Conservation (phyloP, 495 filamentous ascomycete species). For the Penicillium canariense region DNA sequence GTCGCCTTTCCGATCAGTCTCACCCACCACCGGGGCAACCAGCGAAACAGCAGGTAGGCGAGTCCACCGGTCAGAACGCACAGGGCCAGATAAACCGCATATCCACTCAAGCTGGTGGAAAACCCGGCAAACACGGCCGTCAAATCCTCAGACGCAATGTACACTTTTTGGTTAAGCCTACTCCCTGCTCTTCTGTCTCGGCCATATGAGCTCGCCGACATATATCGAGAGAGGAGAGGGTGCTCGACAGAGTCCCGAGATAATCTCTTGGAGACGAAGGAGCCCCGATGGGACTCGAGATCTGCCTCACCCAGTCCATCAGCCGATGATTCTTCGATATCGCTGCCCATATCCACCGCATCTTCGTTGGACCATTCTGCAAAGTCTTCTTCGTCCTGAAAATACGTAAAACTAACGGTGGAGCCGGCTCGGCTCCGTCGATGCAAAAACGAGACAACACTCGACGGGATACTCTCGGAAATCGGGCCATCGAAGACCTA, state of each 20-base stretch:
- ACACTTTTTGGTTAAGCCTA: slow-evolving; percentile 79
- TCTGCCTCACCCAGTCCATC: slow-evolving; percentile 31
- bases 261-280: slow-evolving; percentile 48
- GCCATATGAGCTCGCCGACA: slow-evolving; percentile 55
- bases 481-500: slow-evolving; percentile 91
- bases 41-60: slow-evolving; percentile 79
- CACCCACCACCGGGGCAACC: slow-evolving; percentile 86
- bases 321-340: slow-evolving; percentile 49
- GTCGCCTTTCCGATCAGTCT: slow-evolving; percentile 65
- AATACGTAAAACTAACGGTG: slow-evolving; percentile 85
- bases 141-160: slow-evolving; percentile 89
- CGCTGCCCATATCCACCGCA: slow-evolving; percentile 50
- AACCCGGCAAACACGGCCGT: slow-evolving; percentile 92
- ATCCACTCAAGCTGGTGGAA: slow-evolving; percentile 66
- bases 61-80: slow-evolving; percentile 72
- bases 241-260: slow-evolving; percentile 66
- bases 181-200: slow-evolving; percentile 56
- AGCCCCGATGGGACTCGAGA: slow-evolving; percentile 34
- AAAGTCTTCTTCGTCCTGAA: slow-evolving; percentile 59
- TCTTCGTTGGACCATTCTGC: slow-evolving; percentile 52
- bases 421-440: slow-evolving; percentile 73
- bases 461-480: slow-evolving; percentile 91
- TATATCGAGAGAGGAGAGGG: slow-evolving; percentile 65
- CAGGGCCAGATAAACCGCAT: slow-evolving; percentile 62
- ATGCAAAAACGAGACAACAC: slow-evolving; percentile 82